Evolutionary conservation across 352 stramenopile species (phyloP), one percentile per base, ranked within the genome.

Genomic region (Pythium rishiriense): DNA sequence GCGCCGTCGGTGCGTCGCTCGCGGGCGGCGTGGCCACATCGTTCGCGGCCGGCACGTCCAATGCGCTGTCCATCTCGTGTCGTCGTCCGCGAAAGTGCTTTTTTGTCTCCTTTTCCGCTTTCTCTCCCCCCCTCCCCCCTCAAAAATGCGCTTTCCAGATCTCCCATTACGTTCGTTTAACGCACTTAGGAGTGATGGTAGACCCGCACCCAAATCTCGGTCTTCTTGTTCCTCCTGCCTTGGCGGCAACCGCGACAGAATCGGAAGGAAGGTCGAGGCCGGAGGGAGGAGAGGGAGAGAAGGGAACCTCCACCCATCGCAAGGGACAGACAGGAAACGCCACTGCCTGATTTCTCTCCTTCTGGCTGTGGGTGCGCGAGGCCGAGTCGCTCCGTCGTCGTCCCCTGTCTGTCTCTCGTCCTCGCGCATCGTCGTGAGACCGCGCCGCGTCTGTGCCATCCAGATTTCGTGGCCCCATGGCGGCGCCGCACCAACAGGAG

Each of bases 401-500:
- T 10, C 31, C 31, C 31, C 31, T 35, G 31, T 35, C 31, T 35
- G 31, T 35, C 31, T 35, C 31, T 10, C 31, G 31, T 10, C 31
- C 5, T 35, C 31, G 5, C 31, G 31, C 31, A n/a, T n/a, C n/a
- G n/a, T n/a, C n/a, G n/a, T n/a, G n/a, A n/a, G 1, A 17, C 37
- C 37, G 37, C 37, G 37, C 37, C 37, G 37, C 37, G n/a, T n/a
- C n/a, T n/a, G n/a, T n/a, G n/a, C n/a, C n/a, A n/a, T n/a, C n/a
- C n/a, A n/a, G n/a, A n/a, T n/a, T n/a, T n/a, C n/a, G n/a, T n/a
- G n/a, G n/a, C n/a, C n/a, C n/a, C n/a, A n/a, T n/a, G n/a, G n/a
- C n/a, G n/a, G n/a, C 46, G 15, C 26, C 46, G 46, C 24, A 21
- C 24, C 22, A 52, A 15, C 46, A 22, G 41, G 74, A 88, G 68